Conservation (phyloP, 225 moss, liverwort and hornwort genomes). For the Bryum argenteum region DNA sequence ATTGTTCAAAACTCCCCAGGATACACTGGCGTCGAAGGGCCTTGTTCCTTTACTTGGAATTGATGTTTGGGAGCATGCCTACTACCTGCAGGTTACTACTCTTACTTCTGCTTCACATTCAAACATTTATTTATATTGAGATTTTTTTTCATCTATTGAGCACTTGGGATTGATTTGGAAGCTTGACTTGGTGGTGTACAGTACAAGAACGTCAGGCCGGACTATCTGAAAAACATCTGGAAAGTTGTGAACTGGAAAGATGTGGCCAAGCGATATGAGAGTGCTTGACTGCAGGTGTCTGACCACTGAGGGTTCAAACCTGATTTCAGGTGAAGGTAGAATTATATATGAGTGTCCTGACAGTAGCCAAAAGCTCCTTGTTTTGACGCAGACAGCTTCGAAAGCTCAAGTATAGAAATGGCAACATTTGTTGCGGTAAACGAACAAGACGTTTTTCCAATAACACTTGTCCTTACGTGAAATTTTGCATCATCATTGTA, state of each 20-base stretch:
- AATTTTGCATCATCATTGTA: constrained; percentile 7
- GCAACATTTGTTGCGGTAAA: constrained; percentile 8
- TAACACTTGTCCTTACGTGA: constrained; percentile 7
- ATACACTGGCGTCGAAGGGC: constrained; percentile 65
- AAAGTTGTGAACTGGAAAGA: constrained; percentile 97
- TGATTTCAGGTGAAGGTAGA: constrained; percentile 24
- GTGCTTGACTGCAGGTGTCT: constrained; percentile 1
- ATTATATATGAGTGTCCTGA: constrained; percentile 23
- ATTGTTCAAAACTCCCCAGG: constrained; percentile 47
- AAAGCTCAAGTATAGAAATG: constrained; percentile 17
- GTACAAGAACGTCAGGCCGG: constrained; percentile 95
- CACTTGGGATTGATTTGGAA: constrained; percentile 18
- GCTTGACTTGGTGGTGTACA: constrained; percentile 44
- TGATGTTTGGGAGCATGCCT: constrained; percentile 99
- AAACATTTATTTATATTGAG: not conserved
- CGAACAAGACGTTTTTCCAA: constrained; percentile 17
- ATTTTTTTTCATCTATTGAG: not conserved
- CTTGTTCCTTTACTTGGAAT: constrained; percentile 88
- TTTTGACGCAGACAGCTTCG: constrained; percentile 11
- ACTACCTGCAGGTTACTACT: constrained; percentile 85
- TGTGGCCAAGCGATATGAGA: constrained; percentile 70
- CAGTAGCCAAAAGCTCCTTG: constrained; percentile 18
- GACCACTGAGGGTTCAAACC: constrained; percentile 22
- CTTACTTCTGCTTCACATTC: not conserved
- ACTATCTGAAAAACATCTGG: constrained; percentile 96